phyloP scores from a whole-genome alignment of 2,329 filamentous ascomycete genomes.

The Pseudogymnoascus verrucosus region DNA sequence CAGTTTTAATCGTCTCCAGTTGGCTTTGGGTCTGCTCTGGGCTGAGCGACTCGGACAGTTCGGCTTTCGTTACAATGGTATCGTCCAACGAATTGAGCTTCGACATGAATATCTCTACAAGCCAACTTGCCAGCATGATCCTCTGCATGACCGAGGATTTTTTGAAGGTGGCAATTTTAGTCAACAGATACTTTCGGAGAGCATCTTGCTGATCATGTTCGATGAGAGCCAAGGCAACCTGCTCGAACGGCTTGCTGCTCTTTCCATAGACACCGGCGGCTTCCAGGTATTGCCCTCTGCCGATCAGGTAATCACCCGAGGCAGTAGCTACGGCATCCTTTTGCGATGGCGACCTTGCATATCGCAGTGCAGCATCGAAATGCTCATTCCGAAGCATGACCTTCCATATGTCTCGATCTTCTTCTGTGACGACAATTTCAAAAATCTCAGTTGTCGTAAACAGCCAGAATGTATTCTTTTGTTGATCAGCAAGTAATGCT shows the following conservation, averaged over 20 bases:
- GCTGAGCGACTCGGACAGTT: constrained; percentile 64
- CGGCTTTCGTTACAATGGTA: constrained; percentile 81
- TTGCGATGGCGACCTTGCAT: constrained; percentile 71
- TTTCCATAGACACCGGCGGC: constrained; percentile 87
- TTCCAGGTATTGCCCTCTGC: constrained; percentile 73
- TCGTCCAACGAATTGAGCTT: constrained; percentile 94
- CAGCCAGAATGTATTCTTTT: constrained; percentile 96
- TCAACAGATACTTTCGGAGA: constrained; percentile 77
- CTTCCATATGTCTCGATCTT: constrained; percentile 89
- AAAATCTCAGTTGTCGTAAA: constrained; percentile 89
- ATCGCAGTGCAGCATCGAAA: constrained; percentile 80
- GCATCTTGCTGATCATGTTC: constrained; percentile 87
- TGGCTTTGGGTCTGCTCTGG: constrained; percentile 64
- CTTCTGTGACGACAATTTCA: constrained; percentile 83
- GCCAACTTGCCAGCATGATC: constrained; percentile 91
- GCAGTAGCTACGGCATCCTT: constrained; percentile 88
- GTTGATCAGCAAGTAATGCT: constrained; percentile 80
- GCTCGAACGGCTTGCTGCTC: constrained; percentile 94
- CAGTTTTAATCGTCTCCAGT: constrained; percentile 60
- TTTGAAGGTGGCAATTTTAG: constrained; percentile 74
- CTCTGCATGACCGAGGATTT: constrained; percentile 85
- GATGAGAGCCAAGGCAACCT: constrained; percentile 85
- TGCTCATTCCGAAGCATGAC: constrained; percentile 81
- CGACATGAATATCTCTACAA: constrained; percentile 94
- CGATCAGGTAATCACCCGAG: constrained; percentile 80